Evolutionary conservation across 345 rosid species (phyloP).

Genomic region (Acer saccharum): DNA sequence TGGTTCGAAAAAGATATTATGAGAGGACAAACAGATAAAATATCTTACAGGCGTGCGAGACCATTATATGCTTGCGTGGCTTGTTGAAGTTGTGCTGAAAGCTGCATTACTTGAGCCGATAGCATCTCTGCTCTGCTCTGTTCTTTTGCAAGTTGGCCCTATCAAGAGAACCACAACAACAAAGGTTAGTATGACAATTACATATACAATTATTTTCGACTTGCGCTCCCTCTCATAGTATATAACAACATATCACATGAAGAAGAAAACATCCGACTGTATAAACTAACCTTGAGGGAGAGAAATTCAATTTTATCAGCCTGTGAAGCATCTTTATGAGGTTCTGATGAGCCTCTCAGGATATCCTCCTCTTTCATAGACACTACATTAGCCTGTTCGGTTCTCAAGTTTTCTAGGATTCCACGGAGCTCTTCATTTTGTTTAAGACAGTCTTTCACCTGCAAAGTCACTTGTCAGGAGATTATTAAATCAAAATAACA

Average conservation of each 20-base stretch:
- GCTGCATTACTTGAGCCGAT: slow-evolving; percentile 82
- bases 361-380: slow-evolving; percentile 26
- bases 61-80: slow-evolving; percentile 76
- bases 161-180: slow-evolving; percentile 8
- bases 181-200: background rate
- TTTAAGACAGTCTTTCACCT: slow-evolving; percentile 88
- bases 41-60: slow-evolving; percentile 72
- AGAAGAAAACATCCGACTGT: background rate
- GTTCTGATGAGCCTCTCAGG: slow-evolving; percentile 27
- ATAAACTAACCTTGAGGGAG: slow-evolving; percentile 65
- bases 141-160: slow-evolving; percentile 82
- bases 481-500: background rate
- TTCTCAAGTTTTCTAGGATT: slow-evolving; percentile 65
- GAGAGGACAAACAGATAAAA: background rate
- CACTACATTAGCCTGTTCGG: slow-evolving; percentile 55
- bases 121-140: slow-evolving; percentile 84
- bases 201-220: background rate
- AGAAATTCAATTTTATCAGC: slow-evolving; percentile 48
- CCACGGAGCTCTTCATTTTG: slow-evolving; percentile 87
- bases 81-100: slow-evolving; percentile 76
- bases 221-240: background rate
- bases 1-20: background rate
- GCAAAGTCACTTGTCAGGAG: slow-evolving; percentile 19
- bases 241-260: background rate
- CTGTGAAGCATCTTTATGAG: slow-evolving; percentile 36